Base-by-base conservation (phyloP, 2,329 filamentous ascomycete species). In the Celoporthe dispersa region DNA sequence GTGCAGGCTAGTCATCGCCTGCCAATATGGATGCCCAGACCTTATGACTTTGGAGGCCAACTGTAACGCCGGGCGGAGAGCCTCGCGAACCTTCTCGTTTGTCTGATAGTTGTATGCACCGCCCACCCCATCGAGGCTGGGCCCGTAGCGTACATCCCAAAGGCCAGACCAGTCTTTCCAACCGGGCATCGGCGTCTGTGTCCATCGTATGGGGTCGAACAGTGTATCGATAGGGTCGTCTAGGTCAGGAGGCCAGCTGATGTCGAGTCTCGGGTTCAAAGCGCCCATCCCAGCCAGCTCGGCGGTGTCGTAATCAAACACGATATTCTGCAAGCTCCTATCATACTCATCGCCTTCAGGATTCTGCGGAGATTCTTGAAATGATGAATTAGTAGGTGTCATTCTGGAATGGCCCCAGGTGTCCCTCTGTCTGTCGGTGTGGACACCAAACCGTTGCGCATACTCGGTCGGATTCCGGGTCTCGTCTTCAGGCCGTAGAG, bases 131-230 rank as follows among this genome's bases (percentile, higher is more conserved):
- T 57, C 48, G 31, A 65, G 19, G 8, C 22, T 31, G 11, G 62
- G 41, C 8, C 63, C 48, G 33, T 65, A 65, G 22, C 48, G 44
- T 4, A 65, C 63, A n/a, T 65, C 48, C 28, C 31, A 65, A 19
- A 35, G 22, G 37, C 63, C 63, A 12, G 28, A 1, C 62, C 62
- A 55, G 19, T 53, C 11, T 31, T 35, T n/a, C 25, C 19, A 35
- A 12, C n/a, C 25, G 22, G 22, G 63, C 35, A 33, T 57, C 5
- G 53, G 14, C 14, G 33, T 14, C 33, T 65, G 63, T 1, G 25
- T 55, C 48, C 33, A 65, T 1, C 41, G 53, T 8, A 2, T 9
- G 6, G 22, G 19, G 14, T 25, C 41, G 14, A 64, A 48, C 6
- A 64, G 33, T 9, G 22, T 19, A 14, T 51, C 28, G 28, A 65